Evolutionary conservation across 1,284 basidiomycete genomes (phyloP), one percentile per base, ranked within the genome.

Genomic region (Microbotryum violaceum): DNA sequence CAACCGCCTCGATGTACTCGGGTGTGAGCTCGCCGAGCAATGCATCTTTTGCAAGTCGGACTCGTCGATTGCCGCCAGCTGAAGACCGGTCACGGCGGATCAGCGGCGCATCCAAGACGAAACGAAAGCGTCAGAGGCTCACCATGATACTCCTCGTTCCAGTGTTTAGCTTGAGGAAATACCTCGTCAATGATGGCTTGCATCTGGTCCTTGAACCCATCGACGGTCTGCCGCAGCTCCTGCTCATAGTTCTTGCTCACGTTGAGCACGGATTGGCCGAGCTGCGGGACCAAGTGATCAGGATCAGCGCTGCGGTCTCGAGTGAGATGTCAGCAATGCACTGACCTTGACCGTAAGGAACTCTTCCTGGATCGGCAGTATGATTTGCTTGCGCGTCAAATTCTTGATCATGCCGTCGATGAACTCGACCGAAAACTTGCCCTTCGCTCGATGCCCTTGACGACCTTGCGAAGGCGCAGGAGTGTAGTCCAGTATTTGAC

Each of bases 371-470:
- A 8, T 25, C 4, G 59, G 49, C 21, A 57, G 20, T 23, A 66
- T 44, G 6, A 63, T 5, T 23, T 54, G 50, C 16, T 31, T 27
- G 18, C 59, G 58, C 14, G 58, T 1, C 6, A 66, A 21, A 4
- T 37, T 20, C 3, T n/a, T 25, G 2, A 2, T 12, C n/a, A 44
- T 18, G 2, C 49, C 54, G 18, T 55, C 57, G 27, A 58, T 50
- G 14, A 23, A 66, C 42, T 56, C 57, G 42, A 66, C 27, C 10
- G 29, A 31, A 46, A 58, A 66, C 54, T 59, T 61, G 47, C 49
- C 52, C 37, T 52, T 48, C 20, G 56, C 44, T 21, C 27, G 25
- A 56, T 42, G 25, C 23, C 52, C 49, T 65, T 37, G n/a, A 49
- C 49, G 53, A 51, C 45, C 29, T 29, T 29, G 37, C 37, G 37